Evolutionary conservation across 768 basidiomycete species (phyloP).

Genomic region (Hemileccinum rubropunctum): DNA sequence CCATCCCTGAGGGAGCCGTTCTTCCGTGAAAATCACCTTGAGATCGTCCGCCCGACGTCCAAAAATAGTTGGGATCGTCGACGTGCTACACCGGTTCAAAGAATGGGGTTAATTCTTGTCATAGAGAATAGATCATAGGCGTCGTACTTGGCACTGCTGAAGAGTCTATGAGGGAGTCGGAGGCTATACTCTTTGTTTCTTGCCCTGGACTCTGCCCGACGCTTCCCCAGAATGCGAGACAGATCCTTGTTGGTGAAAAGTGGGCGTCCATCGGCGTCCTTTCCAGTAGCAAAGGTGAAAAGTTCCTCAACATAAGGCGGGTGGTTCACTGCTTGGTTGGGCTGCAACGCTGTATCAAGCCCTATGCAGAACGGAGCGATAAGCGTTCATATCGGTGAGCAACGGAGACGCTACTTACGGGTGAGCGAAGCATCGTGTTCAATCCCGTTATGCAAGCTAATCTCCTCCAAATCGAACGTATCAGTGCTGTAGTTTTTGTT

Average conservation of each 20-base stretch:
- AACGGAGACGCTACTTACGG: conserved; percentile 14
- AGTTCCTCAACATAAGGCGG: conserved; percentile 54
- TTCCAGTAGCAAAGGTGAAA: conserved; percentile 57
- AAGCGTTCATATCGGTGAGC: not conserved
- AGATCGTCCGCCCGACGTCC: conserved; percentile 61
- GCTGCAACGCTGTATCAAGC: conserved; percentile 44
- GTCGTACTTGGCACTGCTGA: conserved; percentile 68
- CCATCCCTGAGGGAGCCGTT: conserved; percentile 70
- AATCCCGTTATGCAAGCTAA: conserved; percentile 16
- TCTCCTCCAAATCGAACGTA: conserved; percentile 55
- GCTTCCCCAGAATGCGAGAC: conserved; percentile 53
- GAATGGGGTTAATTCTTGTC: not conserved
- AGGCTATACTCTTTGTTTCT: conserved; percentile 59
- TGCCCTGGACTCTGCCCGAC: conserved; percentile 53
- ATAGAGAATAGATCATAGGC: not conserved
- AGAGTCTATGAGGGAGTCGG: conserved; percentile 50
- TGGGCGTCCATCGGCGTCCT: conserved; percentile 43
- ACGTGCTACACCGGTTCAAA: conserved; percentile 40
- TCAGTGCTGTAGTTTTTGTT: conserved; percentile 54
- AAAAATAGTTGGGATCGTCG: conserved; percentile 62
- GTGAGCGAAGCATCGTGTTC: conserved; percentile 29
- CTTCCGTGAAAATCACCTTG: conserved; percentile 56
- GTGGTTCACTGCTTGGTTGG: conserved; percentile 54
- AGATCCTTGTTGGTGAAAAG: conserved; percentile 58
- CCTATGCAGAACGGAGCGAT: conserved; percentile 43